These are phyloP conservation scores for Castanopsis chinensis DNA, from an alignment of 306 rosid species.

Conservation along the genomic window DNA sequence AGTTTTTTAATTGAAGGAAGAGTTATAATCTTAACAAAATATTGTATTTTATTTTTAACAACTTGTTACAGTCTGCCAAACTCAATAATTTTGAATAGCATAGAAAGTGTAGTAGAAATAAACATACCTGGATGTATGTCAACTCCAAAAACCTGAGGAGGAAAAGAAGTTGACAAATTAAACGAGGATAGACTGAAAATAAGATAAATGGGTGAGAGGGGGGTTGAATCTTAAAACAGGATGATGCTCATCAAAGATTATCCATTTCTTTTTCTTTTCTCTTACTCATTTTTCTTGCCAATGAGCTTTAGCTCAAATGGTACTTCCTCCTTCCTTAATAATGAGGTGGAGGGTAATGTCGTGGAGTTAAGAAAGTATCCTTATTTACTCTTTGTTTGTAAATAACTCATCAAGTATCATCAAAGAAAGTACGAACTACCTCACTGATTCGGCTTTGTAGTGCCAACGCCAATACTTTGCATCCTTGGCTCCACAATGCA, in stretches of 20 bases:
- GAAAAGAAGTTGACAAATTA: conserved; percentile 23
- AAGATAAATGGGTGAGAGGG: neutral
- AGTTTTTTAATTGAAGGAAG: no score
- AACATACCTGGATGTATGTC: conserved; percentile 93
- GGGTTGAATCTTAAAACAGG: no score
- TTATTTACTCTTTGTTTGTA: neutral
- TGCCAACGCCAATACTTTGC: conserved; percentile 77
- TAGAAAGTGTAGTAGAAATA: neutral
- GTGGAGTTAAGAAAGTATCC: no score
- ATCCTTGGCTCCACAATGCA: conserved; percentile 74
- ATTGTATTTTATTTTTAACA: no score
- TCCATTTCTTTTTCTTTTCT: neutral
- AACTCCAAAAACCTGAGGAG: conserved; percentile 76
- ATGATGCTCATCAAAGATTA: neutral
- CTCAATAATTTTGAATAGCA: neutral
- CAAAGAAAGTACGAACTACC: conserved; percentile 44
- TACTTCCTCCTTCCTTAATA: no score
- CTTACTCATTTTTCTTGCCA: no score
- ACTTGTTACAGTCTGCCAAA: no score
- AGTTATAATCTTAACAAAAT: no score
- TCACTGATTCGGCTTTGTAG: conserved; percentile 88
- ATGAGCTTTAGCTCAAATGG: no score
- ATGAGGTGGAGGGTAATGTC: no score
- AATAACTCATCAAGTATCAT: conserved; percentile 2
- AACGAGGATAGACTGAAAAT: conserved; percentile 9